Evolutionary conservation across 352 stramenopile genomes (phyloP).

Genomic region (Stramenopiles sp.): DNA sequence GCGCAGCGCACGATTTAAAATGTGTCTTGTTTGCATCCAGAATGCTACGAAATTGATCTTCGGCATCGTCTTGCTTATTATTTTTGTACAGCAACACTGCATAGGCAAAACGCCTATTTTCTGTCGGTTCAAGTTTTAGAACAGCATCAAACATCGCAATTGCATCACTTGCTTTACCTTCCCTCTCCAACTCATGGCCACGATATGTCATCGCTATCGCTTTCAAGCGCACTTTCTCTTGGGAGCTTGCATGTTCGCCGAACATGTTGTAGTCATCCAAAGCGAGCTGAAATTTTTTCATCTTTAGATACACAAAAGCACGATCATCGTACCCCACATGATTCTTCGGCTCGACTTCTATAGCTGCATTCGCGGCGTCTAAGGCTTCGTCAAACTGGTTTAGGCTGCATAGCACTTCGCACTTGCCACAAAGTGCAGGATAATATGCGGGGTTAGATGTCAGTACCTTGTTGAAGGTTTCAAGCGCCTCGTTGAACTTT

Average conservation of each 20-base stretch:
- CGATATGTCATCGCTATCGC: not conserved
- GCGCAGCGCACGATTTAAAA: not conserved
- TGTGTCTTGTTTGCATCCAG: not conserved
- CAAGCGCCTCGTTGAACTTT: slow-evolving; percentile 14
- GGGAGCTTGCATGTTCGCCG: not conserved
- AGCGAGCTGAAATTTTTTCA: not conserved
- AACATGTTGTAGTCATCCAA: not conserved
- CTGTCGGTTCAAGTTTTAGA: not conserved
- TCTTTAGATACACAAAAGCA: slow-evolving; percentile 15
- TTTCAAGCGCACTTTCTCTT: not conserved
- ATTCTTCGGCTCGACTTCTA: slow-evolving; percentile 15
- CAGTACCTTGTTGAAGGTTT: slow-evolving; percentile 16
- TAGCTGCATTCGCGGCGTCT: slow-evolving; percentile 5
- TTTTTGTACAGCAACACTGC: not conserved
- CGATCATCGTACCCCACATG: slow-evolving; percentile 15
- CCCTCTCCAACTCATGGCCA: not conserved
- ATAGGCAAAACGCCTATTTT: not conserved
- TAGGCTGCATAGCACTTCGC: slow-evolving; percentile 13
- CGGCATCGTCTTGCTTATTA: not conserved
- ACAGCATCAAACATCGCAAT: not conserved
- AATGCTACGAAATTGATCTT: not conserved
- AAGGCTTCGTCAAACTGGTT: slow-evolving; percentile 13
- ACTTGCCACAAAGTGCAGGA: slow-evolving; percentile 9
- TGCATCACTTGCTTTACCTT: not conserved
- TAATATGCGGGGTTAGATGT: slow-evolving; percentile 14